Percentiles rank a stretch among this genome's conserved stretches.
phyloP scores from a whole-genome alignment of 2,329 filamentous ascomycete species.

The Mycogone perniciosa region DNA sequence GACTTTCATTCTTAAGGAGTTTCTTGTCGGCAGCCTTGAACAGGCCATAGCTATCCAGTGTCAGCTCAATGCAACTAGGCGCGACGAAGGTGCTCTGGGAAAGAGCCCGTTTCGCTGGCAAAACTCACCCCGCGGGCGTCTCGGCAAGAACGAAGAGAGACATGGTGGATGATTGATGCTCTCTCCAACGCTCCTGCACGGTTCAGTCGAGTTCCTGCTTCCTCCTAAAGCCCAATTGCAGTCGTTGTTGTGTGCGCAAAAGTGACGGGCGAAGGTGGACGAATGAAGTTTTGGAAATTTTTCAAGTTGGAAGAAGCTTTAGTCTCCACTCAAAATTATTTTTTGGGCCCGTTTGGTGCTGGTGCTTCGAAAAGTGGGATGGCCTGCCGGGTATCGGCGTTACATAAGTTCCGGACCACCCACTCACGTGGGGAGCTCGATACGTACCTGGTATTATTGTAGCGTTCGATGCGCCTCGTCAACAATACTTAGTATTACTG shows the following conservation, averaged over 20 bases:
- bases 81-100: background rate
- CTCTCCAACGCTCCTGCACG: conserved; percentile 26
- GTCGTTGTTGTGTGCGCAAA: conserved; percentile 29
- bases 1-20: conserved; percentile 79
- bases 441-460: background rate
- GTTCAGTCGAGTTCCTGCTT: conserved; percentile 27
- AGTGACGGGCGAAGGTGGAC: conserved; percentile 27
- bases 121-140: conserved; percentile 70
- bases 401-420: conserved; percentile 21
- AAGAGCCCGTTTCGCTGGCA: background rate
- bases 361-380: conserved; percentile 23
- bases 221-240: conserved; percentile 32
- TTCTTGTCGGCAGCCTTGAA: conserved; percentile 99
- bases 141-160: conserved; percentile 89
- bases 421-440: conserved; percentile 18
- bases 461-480: conserved; percentile 4
- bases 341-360: conserved; percentile 35
- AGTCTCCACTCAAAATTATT: conserved; percentile 29
- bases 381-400: conserved; percentile 19
- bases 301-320: conserved; percentile 31
- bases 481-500: background rate
- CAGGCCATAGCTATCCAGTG: conserved; percentile 72
- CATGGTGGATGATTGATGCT: conserved; percentile 48
- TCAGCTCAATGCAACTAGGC: conserved; percentile 21
- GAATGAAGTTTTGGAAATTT: conserved; percentile 34